These are phyloP conservation scores for Benincasa hispida DNA, from an alignment of 306 rosid genomes.

Conservation along the genomic window DNA sequence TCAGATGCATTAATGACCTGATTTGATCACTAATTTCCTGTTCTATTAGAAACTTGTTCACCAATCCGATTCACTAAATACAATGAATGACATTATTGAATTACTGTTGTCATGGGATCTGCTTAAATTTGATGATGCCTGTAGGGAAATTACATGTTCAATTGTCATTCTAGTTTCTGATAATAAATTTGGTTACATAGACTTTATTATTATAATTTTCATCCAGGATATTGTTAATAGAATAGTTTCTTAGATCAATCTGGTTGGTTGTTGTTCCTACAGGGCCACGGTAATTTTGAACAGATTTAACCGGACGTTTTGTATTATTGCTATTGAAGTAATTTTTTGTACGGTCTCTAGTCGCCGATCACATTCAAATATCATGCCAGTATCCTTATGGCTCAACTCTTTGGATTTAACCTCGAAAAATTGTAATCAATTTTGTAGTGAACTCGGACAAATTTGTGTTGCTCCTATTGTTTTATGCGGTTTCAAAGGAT, in stretches of 20 bases:
- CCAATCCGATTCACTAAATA: not conserved
- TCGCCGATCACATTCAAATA: not conserved
- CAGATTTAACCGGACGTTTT: not conserved
- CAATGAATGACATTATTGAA: not conserved
- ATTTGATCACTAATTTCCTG: not conserved
- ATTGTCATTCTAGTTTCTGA: not conserved
- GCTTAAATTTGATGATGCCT: not conserved
- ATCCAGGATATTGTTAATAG: not conserved
- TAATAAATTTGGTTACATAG: not conserved
- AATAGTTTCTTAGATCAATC: not conserved
- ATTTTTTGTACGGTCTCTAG: not conserved
- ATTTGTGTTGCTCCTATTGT: not conserved
- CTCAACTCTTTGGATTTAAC: not conserved
- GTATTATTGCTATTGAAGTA: not conserved
- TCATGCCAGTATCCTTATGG: not conserved
- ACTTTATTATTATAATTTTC: not conserved
- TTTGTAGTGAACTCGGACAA: not conserved
- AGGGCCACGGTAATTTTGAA: not conserved
- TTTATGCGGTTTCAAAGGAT: not conserved
- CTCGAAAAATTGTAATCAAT: not conserved
- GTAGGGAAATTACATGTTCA: not conserved
- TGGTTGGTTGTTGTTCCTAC: not conserved
- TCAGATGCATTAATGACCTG: not conserved
- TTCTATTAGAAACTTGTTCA: not conserved
- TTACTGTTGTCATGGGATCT: not conserved